These are phyloP conservation scores for Xylaria arbuscula DNA, from an alignment of 2,329 filamentous ascomycete genomes.

Conservation along the genomic window DNA sequence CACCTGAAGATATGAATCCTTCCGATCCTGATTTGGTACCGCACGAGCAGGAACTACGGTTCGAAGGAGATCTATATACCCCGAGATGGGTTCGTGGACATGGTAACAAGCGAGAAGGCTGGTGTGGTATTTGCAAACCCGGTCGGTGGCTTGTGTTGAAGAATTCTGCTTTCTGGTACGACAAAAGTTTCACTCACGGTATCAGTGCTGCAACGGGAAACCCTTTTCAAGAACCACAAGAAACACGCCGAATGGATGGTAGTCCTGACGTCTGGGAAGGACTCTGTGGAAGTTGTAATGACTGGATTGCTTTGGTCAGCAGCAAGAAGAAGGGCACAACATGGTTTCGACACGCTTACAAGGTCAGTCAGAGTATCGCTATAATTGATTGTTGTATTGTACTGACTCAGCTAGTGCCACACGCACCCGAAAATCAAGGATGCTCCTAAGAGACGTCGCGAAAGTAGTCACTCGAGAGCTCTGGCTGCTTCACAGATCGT, in stretches of 20 bases:
- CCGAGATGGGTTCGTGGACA: conserved; percentile 86
- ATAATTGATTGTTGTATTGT: background rate
- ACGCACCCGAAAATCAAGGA: conserved; percentile 79
- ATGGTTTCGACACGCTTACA: conserved; percentile 91
- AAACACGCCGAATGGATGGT: conserved; percentile 80
- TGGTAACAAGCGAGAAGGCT: conserved; percentile 87
- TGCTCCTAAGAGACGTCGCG: conserved; percentile 73
- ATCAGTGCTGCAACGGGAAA: conserved; percentile 84
- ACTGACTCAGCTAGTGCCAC: conserved; percentile 66
- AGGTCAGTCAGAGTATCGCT: conserved; percentile 61
- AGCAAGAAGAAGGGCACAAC: conserved; percentile 94
- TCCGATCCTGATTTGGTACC: conserved; percentile 79
- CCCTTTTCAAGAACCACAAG: conserved; percentile 80
- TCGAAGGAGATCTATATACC: conserved; percentile 84
- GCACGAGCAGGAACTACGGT: conserved; percentile 82
- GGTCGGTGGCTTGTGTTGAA: conserved; percentile 88
- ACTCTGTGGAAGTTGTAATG: conserved; percentile 79
- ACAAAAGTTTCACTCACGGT: conserved; percentile 89
- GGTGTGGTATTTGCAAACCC: conserved; percentile 89
- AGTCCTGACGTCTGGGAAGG: conserved; percentile 87
- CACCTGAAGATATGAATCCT: conserved; percentile 84
- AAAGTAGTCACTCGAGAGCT: conserved; percentile 65
- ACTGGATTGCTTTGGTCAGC: conserved; percentile 84
- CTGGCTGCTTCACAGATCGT: conserved; percentile 57
- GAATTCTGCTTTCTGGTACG: conserved; percentile 93